A percentile compares a stretch with the other conserved stretches of the same genome.
phyloP scores from a whole-genome alignment of 352 stramenopile species.

The Phytophthora foliorum region DNA sequence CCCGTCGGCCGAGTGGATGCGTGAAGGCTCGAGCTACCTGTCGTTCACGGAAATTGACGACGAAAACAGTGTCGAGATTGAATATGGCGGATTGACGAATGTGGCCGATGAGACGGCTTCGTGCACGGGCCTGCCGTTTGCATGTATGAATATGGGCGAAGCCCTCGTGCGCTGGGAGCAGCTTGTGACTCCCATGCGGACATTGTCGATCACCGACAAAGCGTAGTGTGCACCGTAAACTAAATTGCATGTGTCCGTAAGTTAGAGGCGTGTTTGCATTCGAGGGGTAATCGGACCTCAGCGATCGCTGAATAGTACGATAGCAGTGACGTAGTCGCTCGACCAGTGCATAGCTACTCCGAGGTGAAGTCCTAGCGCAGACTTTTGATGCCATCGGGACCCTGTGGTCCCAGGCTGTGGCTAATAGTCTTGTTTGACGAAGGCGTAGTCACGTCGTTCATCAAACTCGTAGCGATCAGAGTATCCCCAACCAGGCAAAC shows the following conservation, averaged over 20 bases:
- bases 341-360: too few species aligned
- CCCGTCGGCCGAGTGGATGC: slow-evolving; percentile 39
- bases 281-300: slow-evolving; percentile 12
- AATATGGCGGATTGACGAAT: slow-evolving; percentile 47
- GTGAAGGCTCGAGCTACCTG: slow-evolving; percentile 49
- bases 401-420: too few species aligned
- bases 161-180: slow-evolving; percentile 47
- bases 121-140: slow-evolving; percentile 35
- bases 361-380: too few species aligned
- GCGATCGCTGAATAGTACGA: too few species aligned
- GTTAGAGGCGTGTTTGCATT: neutral
- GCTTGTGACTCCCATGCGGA: slow-evolving; percentile 41
- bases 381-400: too few species aligned
- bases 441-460: neutral
- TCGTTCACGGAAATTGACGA: slow-evolving; percentile 53
- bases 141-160: slow-evolving; percentile 45
- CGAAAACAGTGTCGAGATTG: slow-evolving; percentile 43
- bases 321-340: too few species aligned
- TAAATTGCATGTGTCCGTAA: slow-evolving; percentile 14
- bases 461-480: too few species aligned
- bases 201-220: slow-evolving; percentile 34
- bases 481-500: too few species aligned
- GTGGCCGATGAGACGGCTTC: slow-evolving; percentile 38
- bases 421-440: neutral
- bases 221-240: slow-evolving; percentile 3